phyloP scores from a whole-genome alignment of 805 yeast species.

The Zygosaccharomyces pseudorouxii region DNA sequence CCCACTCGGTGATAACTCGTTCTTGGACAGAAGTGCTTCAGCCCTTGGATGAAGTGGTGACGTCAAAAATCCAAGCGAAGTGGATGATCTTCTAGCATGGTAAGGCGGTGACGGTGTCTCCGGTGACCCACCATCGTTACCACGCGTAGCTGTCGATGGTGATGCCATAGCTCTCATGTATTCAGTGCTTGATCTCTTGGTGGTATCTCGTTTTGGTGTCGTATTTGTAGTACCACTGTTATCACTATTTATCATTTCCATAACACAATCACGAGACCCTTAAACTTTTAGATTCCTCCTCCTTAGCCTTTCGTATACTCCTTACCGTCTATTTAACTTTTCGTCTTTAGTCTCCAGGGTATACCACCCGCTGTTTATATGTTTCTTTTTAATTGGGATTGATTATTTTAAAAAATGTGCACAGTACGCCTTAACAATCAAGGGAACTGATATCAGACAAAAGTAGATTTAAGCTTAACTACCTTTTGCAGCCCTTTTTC shows the following conservation, averaged over 20 bases:
- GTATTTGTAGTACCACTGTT: slow-evolving; percentile 6
- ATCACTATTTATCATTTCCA: slow-evolving; percentile 13
- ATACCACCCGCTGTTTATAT: not conserved
- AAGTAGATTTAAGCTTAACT: not conserved
- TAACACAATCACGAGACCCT: not conserved
- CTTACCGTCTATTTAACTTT: not conserved
- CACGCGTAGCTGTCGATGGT: slow-evolving; percentile 9
- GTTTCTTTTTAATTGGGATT: too few species aligned
- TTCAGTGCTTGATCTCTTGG: slow-evolving; percentile 18
- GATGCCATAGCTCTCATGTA: slow-evolving; percentile 16
- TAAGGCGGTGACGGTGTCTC: slow-evolving; percentile 29
- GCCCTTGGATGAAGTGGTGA: slow-evolving; percentile 26
- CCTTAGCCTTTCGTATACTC: not conserved
- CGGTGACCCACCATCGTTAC: slow-evolving; percentile 16
- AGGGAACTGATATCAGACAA: not conserved
- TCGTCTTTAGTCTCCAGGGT: not conserved
- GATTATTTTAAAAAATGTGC: too few species aligned
- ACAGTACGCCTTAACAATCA: not conserved
- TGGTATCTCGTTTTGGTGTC: slow-evolving; percentile 16
- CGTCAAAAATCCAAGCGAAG: slow-evolving; percentile 25
- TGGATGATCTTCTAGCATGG: slow-evolving; percentile 22
- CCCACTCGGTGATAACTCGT: slow-evolving; percentile 1
- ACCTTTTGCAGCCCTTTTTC: not conserved
- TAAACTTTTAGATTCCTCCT: not conserved
- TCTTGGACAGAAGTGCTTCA: slow-evolving; percentile 9